phyloP scores from a whole-genome alignment of 495 filamentous ascomycete species.

The Schizothecium vesticola region DNA sequence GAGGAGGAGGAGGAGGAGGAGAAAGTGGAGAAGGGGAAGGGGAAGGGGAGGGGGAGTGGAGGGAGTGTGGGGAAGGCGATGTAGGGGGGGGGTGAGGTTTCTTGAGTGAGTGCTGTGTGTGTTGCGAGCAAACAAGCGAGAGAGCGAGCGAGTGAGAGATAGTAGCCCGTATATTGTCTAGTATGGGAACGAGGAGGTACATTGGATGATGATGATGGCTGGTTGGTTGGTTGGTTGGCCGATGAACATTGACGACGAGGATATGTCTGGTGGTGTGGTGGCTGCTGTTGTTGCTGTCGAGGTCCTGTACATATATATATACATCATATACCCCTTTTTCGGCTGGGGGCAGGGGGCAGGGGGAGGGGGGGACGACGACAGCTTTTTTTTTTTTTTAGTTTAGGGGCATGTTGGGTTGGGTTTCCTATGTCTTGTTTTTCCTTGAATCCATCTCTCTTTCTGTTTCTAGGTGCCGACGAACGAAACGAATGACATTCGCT shows the following conservation, averaged over 20 bases:
- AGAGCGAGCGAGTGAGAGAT: neutral
- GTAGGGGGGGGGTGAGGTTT: slow-evolving; percentile 7
- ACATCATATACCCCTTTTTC: slow-evolving; percentile 6
- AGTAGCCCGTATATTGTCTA: slow-evolving; percentile 1
- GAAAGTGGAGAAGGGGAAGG: slow-evolving; percentile 18
- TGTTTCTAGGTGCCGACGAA: neutral
- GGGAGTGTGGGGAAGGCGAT: slow-evolving; percentile 39
- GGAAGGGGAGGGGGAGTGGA: slow-evolving; percentile 21
- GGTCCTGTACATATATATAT: slow-evolving; percentile 7
- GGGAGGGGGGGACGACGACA: neutral
- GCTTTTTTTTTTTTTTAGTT: neutral
- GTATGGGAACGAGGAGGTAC: neutral
- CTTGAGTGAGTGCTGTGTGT: neutral
- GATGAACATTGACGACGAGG: neutral
- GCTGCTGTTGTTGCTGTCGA: slow-evolving; percentile 5
- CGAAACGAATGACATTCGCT: neutral
- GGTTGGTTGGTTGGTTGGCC: neutral
- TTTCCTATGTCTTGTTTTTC: neutral
- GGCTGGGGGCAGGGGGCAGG: neutral
- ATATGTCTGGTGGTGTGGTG: neutral
- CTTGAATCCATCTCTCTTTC: neutral
- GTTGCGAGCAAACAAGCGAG: neutral
- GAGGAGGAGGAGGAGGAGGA: slow-evolving; percentile 13
- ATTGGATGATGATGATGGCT: neutral
- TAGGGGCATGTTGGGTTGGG: neutral